Evolutionary conservation across 2,329 filamentous ascomycete species (phyloP).

Genomic region (Aspergillus ochraceus): DNA sequence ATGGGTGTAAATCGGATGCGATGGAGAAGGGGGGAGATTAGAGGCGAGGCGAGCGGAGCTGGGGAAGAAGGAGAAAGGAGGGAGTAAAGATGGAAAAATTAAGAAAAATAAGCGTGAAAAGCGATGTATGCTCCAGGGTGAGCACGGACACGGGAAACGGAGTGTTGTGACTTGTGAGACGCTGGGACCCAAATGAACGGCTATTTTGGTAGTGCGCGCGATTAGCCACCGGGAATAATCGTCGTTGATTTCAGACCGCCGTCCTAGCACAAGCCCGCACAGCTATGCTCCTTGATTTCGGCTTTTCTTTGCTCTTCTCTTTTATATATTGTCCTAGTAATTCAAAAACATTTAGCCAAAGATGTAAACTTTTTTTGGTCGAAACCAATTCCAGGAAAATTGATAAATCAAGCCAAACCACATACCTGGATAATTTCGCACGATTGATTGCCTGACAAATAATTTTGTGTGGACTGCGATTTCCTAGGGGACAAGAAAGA

Average conservation of each 20-base stretch:
- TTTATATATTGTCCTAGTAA: too few species aligned
- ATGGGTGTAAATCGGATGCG: neutral
- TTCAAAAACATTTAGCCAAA: too few species aligned
- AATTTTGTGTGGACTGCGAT: neutral
- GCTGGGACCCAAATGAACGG: constrained; percentile 22
- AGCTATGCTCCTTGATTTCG: constrained; percentile 8
- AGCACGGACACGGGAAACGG: constrained; percentile 27
- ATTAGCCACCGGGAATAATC: constrained; percentile 27
- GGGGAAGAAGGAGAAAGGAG: neutral
- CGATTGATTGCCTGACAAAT: neutral
- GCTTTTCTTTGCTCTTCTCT: neutral
- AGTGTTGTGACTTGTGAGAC: constrained; percentile 24
- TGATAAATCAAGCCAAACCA: neutral
- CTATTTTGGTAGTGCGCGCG: constrained; percentile 25
- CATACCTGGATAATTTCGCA: neutral
- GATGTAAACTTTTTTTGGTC: too few species aligned
- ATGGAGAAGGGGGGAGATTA: neutral
- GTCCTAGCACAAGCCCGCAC: constrained; percentile 20
- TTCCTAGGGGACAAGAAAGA: neutral
- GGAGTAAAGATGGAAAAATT: constrained; percentile 1
- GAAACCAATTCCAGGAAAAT: too few species aligned
- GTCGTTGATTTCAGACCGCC: constrained; percentile 18
- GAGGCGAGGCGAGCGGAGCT: neutral
- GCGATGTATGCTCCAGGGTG: constrained; percentile 23
- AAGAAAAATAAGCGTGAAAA: constrained; percentile 12